phyloP scores from a whole-genome alignment of 805 yeast genomes.

The Saturnispora hagleri region DNA sequence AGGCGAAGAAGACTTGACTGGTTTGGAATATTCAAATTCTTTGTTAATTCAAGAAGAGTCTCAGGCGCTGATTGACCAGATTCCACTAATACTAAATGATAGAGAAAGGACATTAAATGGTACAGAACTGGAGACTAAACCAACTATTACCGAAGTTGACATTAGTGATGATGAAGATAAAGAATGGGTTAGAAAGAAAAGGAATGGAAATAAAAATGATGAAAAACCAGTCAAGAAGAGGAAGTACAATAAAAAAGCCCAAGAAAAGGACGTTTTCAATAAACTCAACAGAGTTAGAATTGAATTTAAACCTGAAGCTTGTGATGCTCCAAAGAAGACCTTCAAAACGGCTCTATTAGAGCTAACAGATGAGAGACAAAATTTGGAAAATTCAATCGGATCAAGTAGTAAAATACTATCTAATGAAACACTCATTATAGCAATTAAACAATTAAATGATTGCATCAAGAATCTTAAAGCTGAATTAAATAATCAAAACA shows the following conservation, averaged over 20 bases:
- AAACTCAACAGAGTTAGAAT: constrained; percentile 21
- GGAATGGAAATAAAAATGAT: neutral
- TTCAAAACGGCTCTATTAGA: constrained; percentile 18
- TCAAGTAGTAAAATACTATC: neutral
- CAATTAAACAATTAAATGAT: constrained; percentile 1
- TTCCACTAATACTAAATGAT: constrained; percentile 40
- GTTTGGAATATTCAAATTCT: constrained; percentile 71
- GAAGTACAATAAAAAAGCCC: constrained; percentile 1
- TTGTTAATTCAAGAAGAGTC: constrained; percentile 68
- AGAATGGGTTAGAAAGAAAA: constrained; percentile 6
- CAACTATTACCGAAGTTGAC: neutral
- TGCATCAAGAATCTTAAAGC: constrained; percentile 16
- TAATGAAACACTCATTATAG: neutral
- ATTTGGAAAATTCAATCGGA: neutral
- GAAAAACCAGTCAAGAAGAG: neutral
- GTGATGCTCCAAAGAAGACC: constrained; percentile 25
- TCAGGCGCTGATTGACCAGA: constrained; percentile 44
- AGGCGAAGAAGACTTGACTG: constrained; percentile 31
- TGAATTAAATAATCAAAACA: constrained; percentile 36
- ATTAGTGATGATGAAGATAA: neutral
- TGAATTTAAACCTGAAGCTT: constrained; percentile 25
- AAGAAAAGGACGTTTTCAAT: neutral
- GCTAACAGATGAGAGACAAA: constrained; percentile 16
- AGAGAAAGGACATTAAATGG: constrained; percentile 31
- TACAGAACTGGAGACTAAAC: constrained; percentile 14